Evolutionary conservation across 2,329 filamentous ascomycete species (phyloP), one percentile per base, ranked within the genome.

Genomic region (Paradendryphiella salina): DNA sequence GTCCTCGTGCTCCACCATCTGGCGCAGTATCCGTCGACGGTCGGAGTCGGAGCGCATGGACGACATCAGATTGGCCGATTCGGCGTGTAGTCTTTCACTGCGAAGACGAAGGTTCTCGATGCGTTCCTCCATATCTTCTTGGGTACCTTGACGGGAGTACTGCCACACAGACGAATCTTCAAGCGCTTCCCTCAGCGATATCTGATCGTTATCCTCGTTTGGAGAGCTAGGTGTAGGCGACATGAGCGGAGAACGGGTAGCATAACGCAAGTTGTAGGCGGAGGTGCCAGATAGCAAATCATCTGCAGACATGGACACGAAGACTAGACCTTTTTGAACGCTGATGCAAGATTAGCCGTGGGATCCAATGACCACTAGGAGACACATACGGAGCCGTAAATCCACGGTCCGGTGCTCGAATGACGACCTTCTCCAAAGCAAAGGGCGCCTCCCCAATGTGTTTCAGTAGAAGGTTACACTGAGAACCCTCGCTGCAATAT

Each of bases 281-380:
- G 87, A 82, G 9, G 90, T 94, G 50, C 86, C 82, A 15, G 79
- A 82, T 35, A 94, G 75, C 1, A 94, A 77, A 53, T 94, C 86
- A 60, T 95, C 85, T 31, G 86, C 83, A 33, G 85, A 82, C 92
- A 96, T 96, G 37, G 89, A 84, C 21, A 97, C 82, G 67, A 96
- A 96, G 1, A 97, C 83, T 81, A 96, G 87, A 36, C 94, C 93
- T 80, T 96, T 89, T 73, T 93, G 87, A 45, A 96, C 86, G 46
- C 89, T 93, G 69, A 43, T 13, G 50, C 50, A 42, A 64, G 17
- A 45, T 79, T 59, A 80, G 73, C 38, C 52, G 36, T 33, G 32
- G 28, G 45, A 52, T 48, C 46, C 50, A 47, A 35, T 20, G 13
- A 41, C n/a, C 37, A 32, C 38, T 18, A 14, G 37, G 45, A 47